These are phyloP conservation scores for Aspergillus coremiiformis DNA, from an alignment of 495 filamentous ascomycete species.

Conservation along the genomic window DNA sequence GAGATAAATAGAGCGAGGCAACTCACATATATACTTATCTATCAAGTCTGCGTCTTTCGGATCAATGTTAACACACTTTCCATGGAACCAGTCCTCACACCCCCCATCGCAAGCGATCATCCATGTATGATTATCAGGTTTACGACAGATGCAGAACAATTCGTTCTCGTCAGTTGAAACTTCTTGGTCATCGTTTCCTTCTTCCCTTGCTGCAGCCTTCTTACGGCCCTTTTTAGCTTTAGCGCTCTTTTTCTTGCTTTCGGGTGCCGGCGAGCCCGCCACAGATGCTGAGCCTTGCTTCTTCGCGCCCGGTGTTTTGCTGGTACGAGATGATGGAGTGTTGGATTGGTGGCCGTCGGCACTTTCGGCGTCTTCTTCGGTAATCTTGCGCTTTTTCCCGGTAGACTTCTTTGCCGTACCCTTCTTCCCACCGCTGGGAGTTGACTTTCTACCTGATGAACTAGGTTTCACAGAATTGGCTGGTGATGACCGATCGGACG, in stretches of 20 bases:
- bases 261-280: slow-evolving; percentile 36
- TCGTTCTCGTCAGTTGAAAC: slow-evolving; percentile 42
- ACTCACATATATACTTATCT: slow-evolving; percentile 62
- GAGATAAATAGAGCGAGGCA: not conserved
- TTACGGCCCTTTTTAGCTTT: slow-evolving; percentile 20
- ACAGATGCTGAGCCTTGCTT: slow-evolving; percentile 35
- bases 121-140: slow-evolving; percentile 65
- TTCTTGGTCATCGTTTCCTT: slow-evolving; percentile 33
- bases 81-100: slow-evolving; percentile 72
- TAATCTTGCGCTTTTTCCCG: slow-evolving; percentile 51
- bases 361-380: slow-evolving; percentile 40
- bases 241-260: slow-evolving; percentile 27
- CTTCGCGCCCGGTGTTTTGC: slow-evolving; percentile 39
- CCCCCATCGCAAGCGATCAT: slow-evolving; percentile 70
- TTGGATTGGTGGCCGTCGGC: slow-evolving; percentile 36
- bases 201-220: slow-evolving; percentile 19
- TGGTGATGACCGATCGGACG: slow-evolving; percentile 31
- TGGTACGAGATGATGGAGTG: slow-evolving; percentile 43
- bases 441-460: slow-evolving; percentile 29
- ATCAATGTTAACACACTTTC: slow-evolving; percentile 57
- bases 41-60: slow-evolving; percentile 56
- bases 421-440: slow-evolving; percentile 42
- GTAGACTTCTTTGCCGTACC: slow-evolving; percentile 50
- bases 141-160: slow-evolving; percentile 63
- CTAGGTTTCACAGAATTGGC: slow-evolving; percentile 26